Evolutionary conservation across 179 eudicot species (phyloP).

Genomic region (Amaranthus tricolor): DNA sequence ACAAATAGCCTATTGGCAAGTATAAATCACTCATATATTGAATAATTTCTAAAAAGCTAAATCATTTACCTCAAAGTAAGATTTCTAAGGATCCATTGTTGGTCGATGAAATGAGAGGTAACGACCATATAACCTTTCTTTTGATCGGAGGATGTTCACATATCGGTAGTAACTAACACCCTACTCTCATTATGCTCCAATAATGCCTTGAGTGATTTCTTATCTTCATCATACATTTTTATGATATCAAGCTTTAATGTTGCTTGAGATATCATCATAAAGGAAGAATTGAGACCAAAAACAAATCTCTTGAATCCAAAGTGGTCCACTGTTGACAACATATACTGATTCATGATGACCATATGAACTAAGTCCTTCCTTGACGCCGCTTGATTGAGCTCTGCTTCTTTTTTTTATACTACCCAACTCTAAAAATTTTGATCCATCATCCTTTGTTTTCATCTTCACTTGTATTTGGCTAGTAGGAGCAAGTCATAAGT

Average conservation of each 20-base stretch:
- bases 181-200: slow-evolving; percentile 1
- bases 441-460: neutral
- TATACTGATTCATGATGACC: too few relatives aligned
- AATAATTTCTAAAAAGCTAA: neutral
- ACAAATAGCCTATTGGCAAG: too few relatives aligned
- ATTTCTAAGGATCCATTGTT: neutral
- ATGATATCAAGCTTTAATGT: neutral
- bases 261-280: too few relatives aligned
- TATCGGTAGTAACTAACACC: neutral
- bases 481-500: neutral
- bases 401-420: too few relatives aligned
- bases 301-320: too few relatives aligned
- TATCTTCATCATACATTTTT: neutral
- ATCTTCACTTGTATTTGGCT: neutral
- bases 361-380: too few relatives aligned
- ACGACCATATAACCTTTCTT: slow-evolving; percentile 3
- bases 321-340: too few relatives aligned
- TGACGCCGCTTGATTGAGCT: too few relatives aligned
- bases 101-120: neutral
- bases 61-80: neutral
- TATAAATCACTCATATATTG: too few relatives aligned
- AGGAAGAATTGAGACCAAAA: too few relatives aligned
- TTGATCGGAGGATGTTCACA: neutral
- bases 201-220: neutral
- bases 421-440: too few relatives aligned